Evolutionary conservation across 108 stramenopile species (phyloP).

Genomic region (Aurantiochytrium sp.): DNA sequence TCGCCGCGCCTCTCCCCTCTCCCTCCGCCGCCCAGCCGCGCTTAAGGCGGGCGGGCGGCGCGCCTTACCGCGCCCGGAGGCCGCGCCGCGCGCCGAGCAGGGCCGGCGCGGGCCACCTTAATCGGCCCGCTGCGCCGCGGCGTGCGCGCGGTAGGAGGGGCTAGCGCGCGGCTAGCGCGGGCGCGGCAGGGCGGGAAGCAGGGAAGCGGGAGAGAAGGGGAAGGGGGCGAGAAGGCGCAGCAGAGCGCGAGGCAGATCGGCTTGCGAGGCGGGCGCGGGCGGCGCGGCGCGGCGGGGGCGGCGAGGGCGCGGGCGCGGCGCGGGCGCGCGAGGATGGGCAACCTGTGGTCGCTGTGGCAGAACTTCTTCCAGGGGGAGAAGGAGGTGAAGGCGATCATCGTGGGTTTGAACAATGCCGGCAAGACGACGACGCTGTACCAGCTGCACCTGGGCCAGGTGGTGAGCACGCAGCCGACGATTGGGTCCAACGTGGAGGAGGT

Average conservation of each 20-base stretch:
- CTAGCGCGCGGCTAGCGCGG: no score
- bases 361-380: background rate
- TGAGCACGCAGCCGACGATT: constrained; percentile 7
- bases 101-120: no score
- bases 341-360: background rate
- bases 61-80: no score
- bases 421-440: constrained; percentile 19
- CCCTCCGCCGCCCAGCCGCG: no score
- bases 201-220: background rate
- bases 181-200: background rate
- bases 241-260: background rate
- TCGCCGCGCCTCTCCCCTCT: no score
- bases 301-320: background rate
- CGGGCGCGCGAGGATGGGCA: background rate
- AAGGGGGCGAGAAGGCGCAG: background rate
- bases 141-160: no score
- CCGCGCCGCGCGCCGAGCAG: no score
- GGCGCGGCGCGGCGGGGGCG: background rate
- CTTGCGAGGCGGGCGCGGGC: background rate
- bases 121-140: no score
- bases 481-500: constrained; percentile 19
- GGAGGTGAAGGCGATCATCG: background rate
- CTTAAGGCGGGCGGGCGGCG: no score
- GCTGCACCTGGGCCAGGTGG: background rate
- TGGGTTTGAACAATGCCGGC: constrained; percentile 5